Evolutionary conservation across 2,329 filamentous ascomycete genomes (phyloP).

Genomic region (Colletotrichum sp.): DNA sequence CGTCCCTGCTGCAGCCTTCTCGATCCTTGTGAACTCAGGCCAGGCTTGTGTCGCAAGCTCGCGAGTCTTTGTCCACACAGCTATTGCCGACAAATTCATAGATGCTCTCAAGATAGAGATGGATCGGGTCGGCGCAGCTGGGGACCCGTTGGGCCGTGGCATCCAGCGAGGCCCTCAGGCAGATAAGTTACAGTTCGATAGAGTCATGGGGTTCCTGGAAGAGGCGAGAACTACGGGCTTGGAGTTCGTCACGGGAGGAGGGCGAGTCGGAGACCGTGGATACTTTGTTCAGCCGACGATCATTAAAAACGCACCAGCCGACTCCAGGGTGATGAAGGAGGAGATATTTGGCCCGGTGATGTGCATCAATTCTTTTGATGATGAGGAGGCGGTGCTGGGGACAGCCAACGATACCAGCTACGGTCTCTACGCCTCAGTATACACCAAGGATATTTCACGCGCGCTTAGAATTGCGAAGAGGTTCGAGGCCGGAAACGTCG

Average conservation of each 20-base stretch:
- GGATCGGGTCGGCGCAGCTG: slow-evolving; percentile 78
- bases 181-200: slow-evolving; percentile 44
- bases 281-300: slow-evolving; percentile 43
- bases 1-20: slow-evolving; percentile 21
- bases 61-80: slow-evolving; percentile 77
- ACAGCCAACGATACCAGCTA: slow-evolving; percentile 56
- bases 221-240: slow-evolving; percentile 42
- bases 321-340: slow-evolving; percentile 42
- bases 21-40: slow-evolving; percentile 16
- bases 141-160: slow-evolving; percentile 62
- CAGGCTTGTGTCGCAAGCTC: slow-evolving; percentile 68
- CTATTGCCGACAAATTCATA: slow-evolving; percentile 72
- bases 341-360: slow-evolving; percentile 71
- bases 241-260: slow-evolving; percentile 78
- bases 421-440: slow-evolving; percentile 22
- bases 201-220: slow-evolving; percentile 40
- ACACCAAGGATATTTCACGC: neutral
- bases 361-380: slow-evolving; percentile 40
- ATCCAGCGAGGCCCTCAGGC: slow-evolving; percentile 33
- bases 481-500: neutral
- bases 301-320: slow-evolving; percentile 4
- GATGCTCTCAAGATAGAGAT: slow-evolving; percentile 66
- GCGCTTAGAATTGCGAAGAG: neutral
- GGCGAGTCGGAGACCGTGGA: slow-evolving; percentile 48
- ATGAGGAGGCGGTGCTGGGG: slow-evolving; percentile 53